Conservation (phyloP, 495 filamentous ascomycete genomes). For the Lichina pygmaea region DNA sequence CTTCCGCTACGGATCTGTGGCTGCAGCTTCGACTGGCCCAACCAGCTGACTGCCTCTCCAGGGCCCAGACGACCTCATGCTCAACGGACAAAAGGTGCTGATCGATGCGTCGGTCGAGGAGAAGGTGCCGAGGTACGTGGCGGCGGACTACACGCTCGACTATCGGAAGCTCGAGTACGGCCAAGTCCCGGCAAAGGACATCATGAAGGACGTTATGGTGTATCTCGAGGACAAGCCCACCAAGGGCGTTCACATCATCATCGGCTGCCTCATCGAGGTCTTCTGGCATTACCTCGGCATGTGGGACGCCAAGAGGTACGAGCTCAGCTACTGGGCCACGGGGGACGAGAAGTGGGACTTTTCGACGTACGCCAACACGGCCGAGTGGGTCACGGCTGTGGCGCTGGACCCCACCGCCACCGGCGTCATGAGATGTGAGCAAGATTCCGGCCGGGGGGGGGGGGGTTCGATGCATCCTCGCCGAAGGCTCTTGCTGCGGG, state of each 20-base stretch:
- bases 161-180: slow-evolving; percentile 15
- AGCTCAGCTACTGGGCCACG: slow-evolving; percentile 11
- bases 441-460: too few relatives aligned
- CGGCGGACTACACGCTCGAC: slow-evolving; percentile 18
- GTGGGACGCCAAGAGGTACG: slow-evolving; percentile 5
- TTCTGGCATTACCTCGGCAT: slow-evolving; percentile 7
- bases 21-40: too few relatives aligned
- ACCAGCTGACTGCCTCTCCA: too few relatives aligned
- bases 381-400: slow-evolving; percentile 13
- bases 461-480: too few relatives aligned
- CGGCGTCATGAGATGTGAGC: slow-evolving; percentile 11
- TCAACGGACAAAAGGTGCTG: slow-evolving; percentile 17
- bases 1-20: too few relatives aligned
- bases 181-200: slow-evolving; percentile 16
- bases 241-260: slow-evolving; percentile 13
- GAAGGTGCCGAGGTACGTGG: slow-evolving; percentile 16
- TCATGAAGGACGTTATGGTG: slow-evolving; percentile 16
- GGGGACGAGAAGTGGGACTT: slow-evolving; percentile 13
- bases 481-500: too few relatives aligned
- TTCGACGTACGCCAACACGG: slow-evolving; percentile 12
- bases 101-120: slow-evolving; percentile 18
- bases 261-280: slow-evolving; percentile 10
- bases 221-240: slow-evolving; percentile 17
- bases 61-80: slow-evolving; percentile 16
- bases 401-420: slow-evolving; percentile 9